Evolutionary conservation across 768 basidiomycete species (phyloP), one percentile per base, ranked within the genome.

Genomic region (Lepiota venenata): DNA sequence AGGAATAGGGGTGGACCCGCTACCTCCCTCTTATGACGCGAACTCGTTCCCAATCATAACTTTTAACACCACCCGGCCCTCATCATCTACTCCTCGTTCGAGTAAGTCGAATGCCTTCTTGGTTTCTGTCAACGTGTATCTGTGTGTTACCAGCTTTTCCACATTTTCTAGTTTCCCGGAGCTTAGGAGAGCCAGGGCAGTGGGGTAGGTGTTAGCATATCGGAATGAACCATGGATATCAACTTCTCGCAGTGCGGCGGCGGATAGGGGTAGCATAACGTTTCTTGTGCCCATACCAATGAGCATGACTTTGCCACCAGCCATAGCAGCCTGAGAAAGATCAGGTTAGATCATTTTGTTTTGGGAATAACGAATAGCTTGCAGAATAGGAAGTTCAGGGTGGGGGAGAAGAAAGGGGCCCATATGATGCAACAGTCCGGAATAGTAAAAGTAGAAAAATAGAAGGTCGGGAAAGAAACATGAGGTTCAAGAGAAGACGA

Each of bases 221-320:
- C 91, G 82, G 80, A 97, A 97, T 36, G 88, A 90, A 60, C 94
- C 95, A 57, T 85, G 82, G 63, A 98, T 84, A 69, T 98, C 93
- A 56, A 98, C 91, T 71, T 97, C 95, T 48, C 95, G 85, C 53
- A 86, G 69, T 14, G 91, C 87, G 38, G 93, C 90, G 25, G 81
- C 78, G 40, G 88, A 87, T 53, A 94, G 78, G n/a, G 96, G 96
- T 50, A 97, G 76, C 58, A 80, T 76, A 53, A 87, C 82, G 62
- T 86, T 88, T 55, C 87, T 82, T 14, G 92, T 83, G 60, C 96
- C 96, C 96, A 98, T 98, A 18, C 96, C 96, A 59, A 98, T 84
- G 63, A 93, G 88, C 79, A 93, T 86, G 52, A 97, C 91, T 66
- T 88, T 92, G 47, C 92, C 91, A 47, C 94, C 95, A 15, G 89